phyloP scores from a whole-genome alignment of 176 grass and related monocot species.

The Musa schizocarpa region DNA sequence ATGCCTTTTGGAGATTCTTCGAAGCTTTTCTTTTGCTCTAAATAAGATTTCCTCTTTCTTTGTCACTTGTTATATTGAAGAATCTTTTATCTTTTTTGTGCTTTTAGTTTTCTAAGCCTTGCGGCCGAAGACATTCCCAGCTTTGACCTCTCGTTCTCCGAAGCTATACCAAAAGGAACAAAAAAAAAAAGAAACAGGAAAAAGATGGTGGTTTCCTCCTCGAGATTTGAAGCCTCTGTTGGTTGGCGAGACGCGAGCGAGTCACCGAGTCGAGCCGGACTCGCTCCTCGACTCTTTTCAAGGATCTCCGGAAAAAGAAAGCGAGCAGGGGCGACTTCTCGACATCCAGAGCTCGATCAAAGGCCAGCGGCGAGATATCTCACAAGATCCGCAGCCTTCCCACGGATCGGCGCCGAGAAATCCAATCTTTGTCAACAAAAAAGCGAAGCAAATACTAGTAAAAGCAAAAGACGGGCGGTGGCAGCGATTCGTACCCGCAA shows the following conservation, averaged over 20 bases:
- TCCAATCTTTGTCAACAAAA: not conserved
- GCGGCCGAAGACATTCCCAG: constrained; percentile 34
- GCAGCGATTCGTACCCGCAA: constrained; percentile 2
- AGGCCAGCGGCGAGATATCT: constrained; percentile 14
- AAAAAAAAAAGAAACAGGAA: constrained; percentile 15
- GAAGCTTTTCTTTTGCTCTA: constrained; percentile 30
- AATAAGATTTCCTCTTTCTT: constrained; percentile 8
- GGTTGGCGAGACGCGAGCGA: not conserved
- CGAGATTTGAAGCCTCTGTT: constrained; percentile 4
- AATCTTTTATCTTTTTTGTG: constrained; percentile 36
- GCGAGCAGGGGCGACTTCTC: constrained; percentile 43
- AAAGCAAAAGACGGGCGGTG: not conserved
- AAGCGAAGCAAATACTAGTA: not conserved
- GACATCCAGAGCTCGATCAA: constrained; percentile 53
- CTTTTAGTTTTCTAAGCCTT: constrained; percentile 53
- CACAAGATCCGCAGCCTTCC: constrained; percentile 16
- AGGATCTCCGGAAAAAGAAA: constrained; percentile 19
- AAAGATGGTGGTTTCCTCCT: constrained; percentile 2
- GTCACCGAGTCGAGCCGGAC: not conserved
- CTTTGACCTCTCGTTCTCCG: constrained; percentile 33
- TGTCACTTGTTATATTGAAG: constrained; percentile 38
- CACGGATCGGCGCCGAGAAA: constrained; percentile 25
- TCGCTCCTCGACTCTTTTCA: constrained; percentile 4
- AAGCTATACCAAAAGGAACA: constrained; percentile 12
- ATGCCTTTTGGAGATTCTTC: constrained; percentile 71